Conservation (phyloP, 1,284 basidiomycete species). For the Athelia psychrophila region DNA sequence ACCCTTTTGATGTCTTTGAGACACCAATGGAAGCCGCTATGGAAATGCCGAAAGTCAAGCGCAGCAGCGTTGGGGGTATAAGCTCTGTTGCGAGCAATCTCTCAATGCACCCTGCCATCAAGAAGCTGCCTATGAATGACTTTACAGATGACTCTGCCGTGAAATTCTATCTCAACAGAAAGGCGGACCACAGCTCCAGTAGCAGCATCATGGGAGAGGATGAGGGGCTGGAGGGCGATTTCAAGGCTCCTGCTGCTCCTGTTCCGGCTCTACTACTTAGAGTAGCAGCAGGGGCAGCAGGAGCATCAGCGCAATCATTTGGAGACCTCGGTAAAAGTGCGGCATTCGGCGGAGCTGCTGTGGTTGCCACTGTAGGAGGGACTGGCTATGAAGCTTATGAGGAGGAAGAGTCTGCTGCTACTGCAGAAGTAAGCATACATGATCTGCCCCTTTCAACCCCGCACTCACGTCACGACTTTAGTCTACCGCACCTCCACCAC, state of each 20-base stretch:
- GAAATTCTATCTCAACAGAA: conserved; percentile 90
- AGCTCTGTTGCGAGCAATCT: conserved; percentile 89
- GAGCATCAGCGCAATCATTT: conserved; percentile 29
- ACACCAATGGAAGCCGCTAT: conserved; percentile 74
- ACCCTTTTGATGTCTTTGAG: conserved; percentile 87
- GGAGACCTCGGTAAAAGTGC: conserved; percentile 35
- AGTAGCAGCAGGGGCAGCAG: too few species aligned
- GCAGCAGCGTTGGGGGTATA: conserved; percentile 92
- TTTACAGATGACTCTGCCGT: conserved; percentile 96
- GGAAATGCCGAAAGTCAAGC: conserved; percentile 83
- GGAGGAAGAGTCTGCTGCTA: conserved; percentile 12
- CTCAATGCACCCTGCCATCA: conserved; percentile 92
- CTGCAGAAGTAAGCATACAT: conserved; percentile 1
- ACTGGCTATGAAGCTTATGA: conserved; percentile 26
- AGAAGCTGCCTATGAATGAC: conserved; percentile 91
- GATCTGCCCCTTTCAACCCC: neutral
- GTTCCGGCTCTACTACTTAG: conserved; percentile 23
- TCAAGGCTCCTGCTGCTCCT: conserved; percentile 28
- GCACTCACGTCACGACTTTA: neutral
- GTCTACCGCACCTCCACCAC: conserved; percentile 5
- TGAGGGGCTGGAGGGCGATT: too few species aligned
- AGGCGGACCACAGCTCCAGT: conserved; percentile 34
- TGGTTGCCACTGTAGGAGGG: conserved; percentile 17
- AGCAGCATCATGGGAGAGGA: conserved; percentile 24
- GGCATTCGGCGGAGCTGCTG: conserved; percentile 21